phyloP scores from a whole-genome alignment of 495 filamentous ascomycete species.

The Coniosporium apollinis region DNA sequence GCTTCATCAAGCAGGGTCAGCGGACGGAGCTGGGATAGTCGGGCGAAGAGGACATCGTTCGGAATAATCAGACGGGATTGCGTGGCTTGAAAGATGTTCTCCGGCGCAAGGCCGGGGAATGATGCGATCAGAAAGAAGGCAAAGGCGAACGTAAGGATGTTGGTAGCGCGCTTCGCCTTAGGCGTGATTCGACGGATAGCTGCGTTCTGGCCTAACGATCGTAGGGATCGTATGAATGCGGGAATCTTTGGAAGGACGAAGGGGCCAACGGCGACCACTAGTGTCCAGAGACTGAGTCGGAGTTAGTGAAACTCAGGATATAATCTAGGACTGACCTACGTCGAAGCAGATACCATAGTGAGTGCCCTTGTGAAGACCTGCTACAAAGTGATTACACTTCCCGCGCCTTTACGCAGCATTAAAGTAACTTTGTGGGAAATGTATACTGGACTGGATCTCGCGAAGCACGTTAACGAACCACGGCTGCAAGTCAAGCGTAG shows the following conservation, averaged over 20 bases:
- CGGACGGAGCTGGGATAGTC: conserved; percentile 47
- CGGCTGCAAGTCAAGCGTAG: too few species aligned
- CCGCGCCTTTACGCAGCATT: too few species aligned
- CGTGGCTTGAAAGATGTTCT: conserved; percentile 68
- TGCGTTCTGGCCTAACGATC: conserved; percentile 27
- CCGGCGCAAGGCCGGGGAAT: conserved; percentile 51
- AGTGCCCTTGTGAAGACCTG: too few species aligned
- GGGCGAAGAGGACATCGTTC: conserved; percentile 68
- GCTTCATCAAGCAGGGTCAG: conserved; percentile 45
- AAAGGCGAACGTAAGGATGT: conserved; percentile 55
- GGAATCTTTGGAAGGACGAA: conserved; percentile 59
- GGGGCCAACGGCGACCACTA: too few species aligned
- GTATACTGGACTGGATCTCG: too few species aligned
- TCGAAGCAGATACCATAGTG: too few species aligned
- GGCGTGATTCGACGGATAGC: conserved; percentile 46
- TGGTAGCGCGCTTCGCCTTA: conserved; percentile 41
- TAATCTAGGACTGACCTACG: too few species aligned
- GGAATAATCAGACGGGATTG: conserved; percentile 70
- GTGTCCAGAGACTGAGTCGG: too few species aligned
- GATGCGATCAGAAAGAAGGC: conserved; percentile 55
- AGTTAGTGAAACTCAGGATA: too few species aligned
- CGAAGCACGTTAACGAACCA: too few species aligned
- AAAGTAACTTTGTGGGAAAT: too few species aligned
- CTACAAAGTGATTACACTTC: too few species aligned
- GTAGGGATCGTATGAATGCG: conserved; percentile 47